Evolutionary conservation across 805 yeast species (phyloP), one percentile per base, ranked within the genome.

Genomic region (Naumovozyma dairenensis): DNA sequence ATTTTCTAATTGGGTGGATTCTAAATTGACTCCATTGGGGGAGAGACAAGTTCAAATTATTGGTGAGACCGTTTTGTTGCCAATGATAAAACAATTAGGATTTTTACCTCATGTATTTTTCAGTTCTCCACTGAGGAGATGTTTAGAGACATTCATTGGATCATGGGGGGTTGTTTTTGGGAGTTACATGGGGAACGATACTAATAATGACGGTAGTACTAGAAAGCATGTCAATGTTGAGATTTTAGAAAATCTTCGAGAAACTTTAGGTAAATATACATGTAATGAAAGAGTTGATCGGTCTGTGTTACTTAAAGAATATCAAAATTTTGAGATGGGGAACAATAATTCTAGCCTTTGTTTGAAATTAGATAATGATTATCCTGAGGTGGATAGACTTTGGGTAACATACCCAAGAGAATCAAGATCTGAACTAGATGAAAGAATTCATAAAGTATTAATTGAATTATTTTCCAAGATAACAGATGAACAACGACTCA

Each of bases 121-220:
- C 50, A 66, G 68, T 19, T 74, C 81, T 2, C 84, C 85, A 0
- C 66, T 78, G 56, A 73, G 78, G 29, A 62, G 85, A 46, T 71
- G 81, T 16, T 59, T 71, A n/a, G 67, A 67, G 44, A 78, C 85
- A 0, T 60, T 70, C 40, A 58, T 62, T 5, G 52, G 63, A 29
- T 75, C 83, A 1, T 56, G 54, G 10, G 59, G 49, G 83, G 94
- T 81, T 16, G 64, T 53, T 2, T 53, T 52, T 9, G 6, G n/a
- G 13, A 14, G 13, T 10, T 14, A 24, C 5, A 12, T 10, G 13
- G 8, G 7, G 10, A 20, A 7, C n/a, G 13, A 24, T 6, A 76
- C 50, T 69, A 52, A 60, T 8, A 35, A 40, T 2, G 28, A 29
- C 6, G 19, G 9, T 5, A 27, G 46, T 13, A 35, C 39, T 2